These are phyloP conservation scores for Rhodomyrtus tomentosa DNA, from an alignment of 345 rosid genomes.

Conservation along the genomic window DNA sequence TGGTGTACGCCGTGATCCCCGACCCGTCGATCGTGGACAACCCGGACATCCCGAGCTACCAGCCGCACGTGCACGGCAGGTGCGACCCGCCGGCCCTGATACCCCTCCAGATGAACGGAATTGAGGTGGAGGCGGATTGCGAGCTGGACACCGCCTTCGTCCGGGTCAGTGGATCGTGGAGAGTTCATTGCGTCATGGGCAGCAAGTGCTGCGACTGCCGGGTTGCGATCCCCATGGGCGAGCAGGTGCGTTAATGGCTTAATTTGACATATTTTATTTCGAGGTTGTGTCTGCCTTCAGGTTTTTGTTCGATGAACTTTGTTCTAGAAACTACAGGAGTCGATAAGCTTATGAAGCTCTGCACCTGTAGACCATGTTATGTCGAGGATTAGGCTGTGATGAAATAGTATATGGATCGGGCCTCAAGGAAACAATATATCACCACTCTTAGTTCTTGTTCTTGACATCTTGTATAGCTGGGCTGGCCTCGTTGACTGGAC, in stretches of 20 bases:
- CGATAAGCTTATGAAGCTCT: not conserved
- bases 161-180: constrained; percentile 54
- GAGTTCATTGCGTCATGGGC: constrained; percentile 90
- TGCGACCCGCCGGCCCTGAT: constrained; percentile 88
- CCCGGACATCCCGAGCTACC: constrained; percentile 92
- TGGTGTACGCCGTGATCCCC: constrained; percentile 72
- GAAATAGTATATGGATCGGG: not conserved
- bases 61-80: constrained; percentile 91
- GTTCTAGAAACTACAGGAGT: not conserved
- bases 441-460: not conserved
- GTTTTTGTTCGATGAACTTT: not conserved
- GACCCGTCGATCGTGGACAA: constrained; percentile 84
- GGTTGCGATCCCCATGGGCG: constrained; percentile 82
- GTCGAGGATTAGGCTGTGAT: not conserved
- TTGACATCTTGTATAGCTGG: not conserved
- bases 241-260: constrained; percentile 33
- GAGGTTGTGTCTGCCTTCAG: not conserved
- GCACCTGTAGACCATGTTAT: not conserved
- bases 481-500: not conserved
- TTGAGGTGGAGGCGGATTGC: constrained; percentile 54
- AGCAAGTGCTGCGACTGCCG: constrained; percentile 81
- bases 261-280: not conserved
- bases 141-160: constrained; percentile 55
- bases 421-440: not conserved
- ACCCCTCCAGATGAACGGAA: constrained; percentile 73